phyloP scores from a whole-genome alignment of 345 rosid genomes.

The Pseudoturritis turrita region DNA sequence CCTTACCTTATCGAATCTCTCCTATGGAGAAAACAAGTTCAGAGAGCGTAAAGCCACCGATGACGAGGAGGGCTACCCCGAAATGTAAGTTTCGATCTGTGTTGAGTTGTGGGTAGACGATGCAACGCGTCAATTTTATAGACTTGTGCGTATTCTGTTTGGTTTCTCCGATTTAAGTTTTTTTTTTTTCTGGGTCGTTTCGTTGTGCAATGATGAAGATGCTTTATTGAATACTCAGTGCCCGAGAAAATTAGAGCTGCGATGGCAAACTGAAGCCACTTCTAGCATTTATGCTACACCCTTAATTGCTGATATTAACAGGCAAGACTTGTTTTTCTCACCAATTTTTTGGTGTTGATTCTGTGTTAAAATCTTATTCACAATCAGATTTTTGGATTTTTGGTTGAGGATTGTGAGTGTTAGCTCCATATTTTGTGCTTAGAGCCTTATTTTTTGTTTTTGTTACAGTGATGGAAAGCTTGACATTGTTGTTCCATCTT shows the following conservation, averaged over 20 bases:
- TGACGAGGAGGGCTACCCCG: conserved; percentile 69
- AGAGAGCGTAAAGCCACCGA: conserved; percentile 78
- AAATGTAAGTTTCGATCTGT: conserved; percentile 47
- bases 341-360: not conserved
- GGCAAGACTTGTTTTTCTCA: conserved; percentile 30
- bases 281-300: conserved; percentile 95
- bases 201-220: conserved; percentile 67
- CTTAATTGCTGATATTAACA: conserved; percentile 90
- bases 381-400: not conserved
- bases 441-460: not conserved
- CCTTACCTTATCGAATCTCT: conserved; percentile 13
- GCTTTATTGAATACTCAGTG: conserved; percentile 88
- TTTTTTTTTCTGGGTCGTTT: conserved; percentile 1
- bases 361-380: not conserved
- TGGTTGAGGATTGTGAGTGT: not conserved
- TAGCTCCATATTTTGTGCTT: not conserved
- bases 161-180: not conserved
- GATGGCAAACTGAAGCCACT: conserved; percentile 99
- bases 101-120: not conserved
- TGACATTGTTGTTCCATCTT: conserved; percentile 93
- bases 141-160: not conserved
- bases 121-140: not conserved
- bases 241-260: conserved; percentile 82
- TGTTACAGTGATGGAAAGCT: conserved; percentile 90
- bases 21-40: conserved; percentile 62